Conservation (phyloP, 179 eudicot genomes). For the Pouteria campechiana region DNA sequence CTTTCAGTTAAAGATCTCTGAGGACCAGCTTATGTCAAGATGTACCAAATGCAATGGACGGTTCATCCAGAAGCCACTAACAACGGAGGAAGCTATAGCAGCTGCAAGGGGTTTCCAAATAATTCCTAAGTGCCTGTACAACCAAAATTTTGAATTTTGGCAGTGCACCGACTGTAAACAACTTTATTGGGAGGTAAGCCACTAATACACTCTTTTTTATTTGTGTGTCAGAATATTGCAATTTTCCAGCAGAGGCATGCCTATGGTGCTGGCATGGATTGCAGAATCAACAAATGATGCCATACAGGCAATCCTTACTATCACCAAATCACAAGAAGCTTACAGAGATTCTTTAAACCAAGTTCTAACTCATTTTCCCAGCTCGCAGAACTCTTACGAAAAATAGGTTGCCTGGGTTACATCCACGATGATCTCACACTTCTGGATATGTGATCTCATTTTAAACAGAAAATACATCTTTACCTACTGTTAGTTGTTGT, state of each 20-base stretch:
- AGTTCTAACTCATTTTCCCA: no score
- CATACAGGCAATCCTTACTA: no score
- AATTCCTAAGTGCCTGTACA: conserved; percentile 82
- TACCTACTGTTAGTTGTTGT: no score
- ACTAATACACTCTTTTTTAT: neutral
- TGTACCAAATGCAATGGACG: conserved; percentile 92
- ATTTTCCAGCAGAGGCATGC: neutral
- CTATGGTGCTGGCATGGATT: neutral
- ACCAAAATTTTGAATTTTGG: conserved; percentile 84
- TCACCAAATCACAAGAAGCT: no score
- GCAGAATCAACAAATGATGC: no score
- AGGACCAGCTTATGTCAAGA: conserved; percentile 84
- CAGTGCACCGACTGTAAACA: conserved; percentile 93
- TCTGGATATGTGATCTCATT: no score
- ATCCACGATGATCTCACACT: no score
- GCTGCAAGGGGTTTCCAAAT: conserved; percentile 96
- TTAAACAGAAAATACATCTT: no score
- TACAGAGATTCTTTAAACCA: no score
- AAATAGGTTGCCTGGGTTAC: no score
- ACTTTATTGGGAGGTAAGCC: conserved; percentile 99
- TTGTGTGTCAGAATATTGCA: neutral
- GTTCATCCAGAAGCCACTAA: conserved; percentile 77
- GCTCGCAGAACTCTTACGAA: no score
- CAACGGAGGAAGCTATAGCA: conserved; percentile 83
- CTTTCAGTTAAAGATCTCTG: conserved; percentile 63